phyloP scores from a whole-genome alignment of 345 rosid species.

The Melaleuca alternifolia region DNA sequence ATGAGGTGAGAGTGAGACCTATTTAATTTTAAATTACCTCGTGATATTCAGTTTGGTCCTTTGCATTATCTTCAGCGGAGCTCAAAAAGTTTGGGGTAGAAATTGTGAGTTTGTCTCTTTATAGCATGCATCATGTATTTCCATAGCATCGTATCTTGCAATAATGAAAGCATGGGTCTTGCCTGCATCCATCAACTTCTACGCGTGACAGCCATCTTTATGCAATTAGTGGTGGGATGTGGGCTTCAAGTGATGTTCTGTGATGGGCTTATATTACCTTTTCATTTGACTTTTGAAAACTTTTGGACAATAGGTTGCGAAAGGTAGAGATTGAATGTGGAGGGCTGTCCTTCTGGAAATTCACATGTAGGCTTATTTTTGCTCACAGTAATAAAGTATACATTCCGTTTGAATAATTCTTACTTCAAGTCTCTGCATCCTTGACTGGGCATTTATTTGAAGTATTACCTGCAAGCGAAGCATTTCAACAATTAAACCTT shows the following conservation, averaged over 20 bases:
- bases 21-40: neutral
- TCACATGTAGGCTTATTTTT: neutral
- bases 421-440: neutral
- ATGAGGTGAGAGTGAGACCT: conserved; percentile 44
- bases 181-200: neutral
- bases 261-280: neutral
- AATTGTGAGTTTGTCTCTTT: neutral
- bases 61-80: neutral
- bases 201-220: neutral
- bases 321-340: neutral
- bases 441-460: neutral
- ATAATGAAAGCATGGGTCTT: neutral
- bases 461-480: neutral
- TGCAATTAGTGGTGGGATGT: neutral
- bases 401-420: neutral
- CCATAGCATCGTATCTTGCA: neutral
- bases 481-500: neutral
- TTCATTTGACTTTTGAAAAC: neutral
- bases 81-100: neutral
- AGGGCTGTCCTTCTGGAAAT: neutral
- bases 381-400: neutral
- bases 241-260: neutral
- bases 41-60: neutral
- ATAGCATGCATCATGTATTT: neutral
- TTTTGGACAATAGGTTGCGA: neutral